These are phyloP conservation scores for Vaccinium darrowii DNA, from an alignment of 148 eudicot genomes.

Conservation along the genomic window DNA sequence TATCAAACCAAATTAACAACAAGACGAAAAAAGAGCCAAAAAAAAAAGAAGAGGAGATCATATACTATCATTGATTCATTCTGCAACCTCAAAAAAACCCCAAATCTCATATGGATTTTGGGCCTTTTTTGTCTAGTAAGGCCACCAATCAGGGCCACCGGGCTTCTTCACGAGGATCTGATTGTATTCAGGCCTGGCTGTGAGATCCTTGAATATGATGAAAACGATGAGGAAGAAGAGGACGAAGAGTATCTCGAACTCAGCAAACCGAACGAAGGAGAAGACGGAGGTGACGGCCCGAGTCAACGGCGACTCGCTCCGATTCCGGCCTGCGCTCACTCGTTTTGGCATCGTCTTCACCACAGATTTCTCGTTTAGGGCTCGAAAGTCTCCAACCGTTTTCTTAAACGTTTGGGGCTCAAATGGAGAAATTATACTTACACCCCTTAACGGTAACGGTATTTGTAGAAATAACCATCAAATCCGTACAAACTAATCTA, in stretches of 20 bases:
- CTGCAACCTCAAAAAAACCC: background rate
- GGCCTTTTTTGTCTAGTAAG: slow-evolving; percentile 29
- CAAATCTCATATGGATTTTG: background rate
- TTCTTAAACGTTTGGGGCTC: too few relatives aligned
- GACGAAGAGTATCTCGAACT: slow-evolving; percentile 90
- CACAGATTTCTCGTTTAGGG: background rate
- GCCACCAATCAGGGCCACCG: slow-evolving; percentile 67
- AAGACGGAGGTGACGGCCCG: slow-evolving; percentile 53
- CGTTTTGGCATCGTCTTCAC: slow-evolving; percentile 10
- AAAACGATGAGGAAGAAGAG: slow-evolving; percentile 76
- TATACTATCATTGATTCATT: background rate
- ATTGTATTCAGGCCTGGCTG: slow-evolving; percentile 79
- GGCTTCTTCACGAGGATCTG: slow-evolving; percentile 84
- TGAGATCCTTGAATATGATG: slow-evolving; percentile 87
- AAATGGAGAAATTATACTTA: too few relatives aligned
- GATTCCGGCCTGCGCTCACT: background rate
- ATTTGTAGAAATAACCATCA: too few relatives aligned
- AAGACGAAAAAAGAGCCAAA: background rate
- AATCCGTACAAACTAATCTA: too few relatives aligned
- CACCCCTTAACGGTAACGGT: too few relatives aligned
- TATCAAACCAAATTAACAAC: background rate
- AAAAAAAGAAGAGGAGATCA: background rate
- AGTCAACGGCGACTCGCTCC: slow-evolving; percentile 45
- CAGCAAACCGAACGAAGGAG: slow-evolving; percentile 62
- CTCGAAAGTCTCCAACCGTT: background rate